Base-by-base conservation (phyloP, 1,284 basidiomycete species). In the Ustilago lituana region DNA sequence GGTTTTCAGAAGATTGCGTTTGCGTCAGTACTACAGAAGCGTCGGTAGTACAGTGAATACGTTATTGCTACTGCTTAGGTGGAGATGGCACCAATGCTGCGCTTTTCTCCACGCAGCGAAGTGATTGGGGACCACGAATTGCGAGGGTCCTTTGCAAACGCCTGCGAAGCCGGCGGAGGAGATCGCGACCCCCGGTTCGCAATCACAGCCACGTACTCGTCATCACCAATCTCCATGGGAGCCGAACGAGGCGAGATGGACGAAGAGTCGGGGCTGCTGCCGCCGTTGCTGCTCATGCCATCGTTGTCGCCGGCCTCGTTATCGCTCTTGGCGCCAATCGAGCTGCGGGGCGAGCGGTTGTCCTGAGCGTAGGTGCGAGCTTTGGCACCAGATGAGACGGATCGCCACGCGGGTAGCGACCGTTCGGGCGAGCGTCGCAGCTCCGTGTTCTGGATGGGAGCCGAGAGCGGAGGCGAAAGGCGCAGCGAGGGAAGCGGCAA, bases 71-170 rank as follows among this genome's bases (percentile, higher is more conserved):
- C 11, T n/a, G 23, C 22, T 55, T 23, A 65, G 32, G 35, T 59
- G 1, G 68, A 58, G 44, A 71, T 53, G 29, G 57, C 58, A 20
- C 46, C 33, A 31, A 65, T 35, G 17, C 40, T 40, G 0, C 68
- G 36, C 60, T 71, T 71, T 47, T 71, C 68, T n/a, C 62, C 68
- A 3, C 68, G 46, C 31, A 71, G 36, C 40, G 54, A 55, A 1
- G 39, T 36, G 58, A 70, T 61, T 17, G 68, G 68, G 8, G 54
- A 61, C 68, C 68, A 71, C 17, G 57, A 35, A 24, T 19, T 52
- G 23, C 57, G 49, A 9, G 67, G 62, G 37, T 71, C 58, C 51
- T 62, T 65, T n/a, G 41, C 12, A 38, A 55, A 58, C 5, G 38
- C 27, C 27, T 55, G 52, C 35, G 50, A 24, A 12, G 52, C 39